A percentile compares a stretch with the other conserved stretches of the same genome.
phyloP scores from a whole-genome alignment of 805 yeast genomes.

The Trichomonascus vanleenenianus region DNA sequence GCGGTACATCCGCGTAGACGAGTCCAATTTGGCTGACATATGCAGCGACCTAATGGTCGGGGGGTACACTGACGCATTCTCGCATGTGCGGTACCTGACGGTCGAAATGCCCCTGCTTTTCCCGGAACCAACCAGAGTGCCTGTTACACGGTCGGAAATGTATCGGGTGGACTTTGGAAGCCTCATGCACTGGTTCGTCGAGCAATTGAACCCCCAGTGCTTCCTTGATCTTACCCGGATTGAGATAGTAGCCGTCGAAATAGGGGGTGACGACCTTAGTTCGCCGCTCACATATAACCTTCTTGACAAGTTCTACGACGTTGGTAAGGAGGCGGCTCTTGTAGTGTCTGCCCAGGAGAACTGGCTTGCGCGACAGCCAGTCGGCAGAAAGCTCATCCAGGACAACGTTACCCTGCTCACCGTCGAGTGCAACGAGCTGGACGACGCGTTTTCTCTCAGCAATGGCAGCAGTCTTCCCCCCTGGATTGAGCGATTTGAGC shows the following conservation, averaged over 20 bases:
- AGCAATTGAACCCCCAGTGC: background rate
- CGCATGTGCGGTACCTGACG: background rate
- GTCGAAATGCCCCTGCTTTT: background rate
- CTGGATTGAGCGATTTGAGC: background rate
- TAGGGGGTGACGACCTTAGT: background rate
- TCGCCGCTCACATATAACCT: background rate
- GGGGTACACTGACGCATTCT: background rate
- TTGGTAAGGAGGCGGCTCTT: background rate
- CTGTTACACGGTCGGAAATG: background rate
- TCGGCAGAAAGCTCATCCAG: background rate
- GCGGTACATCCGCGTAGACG: background rate
- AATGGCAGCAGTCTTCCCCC: background rate
- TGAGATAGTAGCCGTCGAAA: background rate
- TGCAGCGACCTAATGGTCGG: background rate
- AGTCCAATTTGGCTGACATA: background rate
- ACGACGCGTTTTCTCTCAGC: background rate
- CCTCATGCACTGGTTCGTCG: background rate
- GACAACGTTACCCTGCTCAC: background rate
- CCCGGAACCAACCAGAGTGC: background rate
- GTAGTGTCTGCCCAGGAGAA: background rate
- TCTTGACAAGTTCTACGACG: background rate
- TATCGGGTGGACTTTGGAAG: background rate
- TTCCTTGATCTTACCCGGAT: background rate
- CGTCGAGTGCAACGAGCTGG: background rate
- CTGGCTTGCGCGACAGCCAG: background rate